Conservation (phyloP, 2,329 filamentous ascomycete species). For the Teratosphaeria gauchensis region DNA sequence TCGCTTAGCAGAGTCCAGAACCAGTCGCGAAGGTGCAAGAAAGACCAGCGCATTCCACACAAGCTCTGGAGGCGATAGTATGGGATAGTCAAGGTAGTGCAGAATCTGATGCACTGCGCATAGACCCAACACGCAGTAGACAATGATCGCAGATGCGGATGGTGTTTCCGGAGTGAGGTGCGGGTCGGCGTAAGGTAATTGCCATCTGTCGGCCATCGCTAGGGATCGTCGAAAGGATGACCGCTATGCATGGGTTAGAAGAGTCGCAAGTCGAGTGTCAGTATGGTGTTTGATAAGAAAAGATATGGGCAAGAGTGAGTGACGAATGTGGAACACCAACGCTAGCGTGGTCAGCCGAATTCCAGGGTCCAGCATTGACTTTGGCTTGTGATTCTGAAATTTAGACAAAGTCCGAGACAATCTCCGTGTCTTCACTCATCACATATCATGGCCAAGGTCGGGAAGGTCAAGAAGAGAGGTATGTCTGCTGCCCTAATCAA, state of each 20-base stretch:
- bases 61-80: constrained; percentile 37
- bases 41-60: constrained; percentile 54
- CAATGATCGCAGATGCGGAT: constrained; percentile 9
- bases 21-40: constrained; percentile 45
- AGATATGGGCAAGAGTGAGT: background rate
- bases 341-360: background rate
- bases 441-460: constrained; percentile 34
- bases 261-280: background rate
- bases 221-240: background rate
- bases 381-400: background rate
- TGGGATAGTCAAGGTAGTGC: constrained; percentile 19
- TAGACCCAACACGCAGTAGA: constrained; percentile 17
- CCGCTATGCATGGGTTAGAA: background rate
- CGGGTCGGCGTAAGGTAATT: constrained; percentile 9
- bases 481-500: background rate
- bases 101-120: constrained; percentile 24
- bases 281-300: background rate
- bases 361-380: background rate
- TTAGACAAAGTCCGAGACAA: background rate
- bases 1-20: constrained; percentile 46
- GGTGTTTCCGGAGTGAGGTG: constrained; percentile 1
- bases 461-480: constrained; percentile 38
- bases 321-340: background rate
- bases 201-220: constrained; percentile 16
- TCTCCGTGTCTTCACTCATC: background rate